Evolutionary conservation across 2,329 filamentous ascomycete genomes (phyloP).

Genomic region (Verticillium dahliae): DNA sequence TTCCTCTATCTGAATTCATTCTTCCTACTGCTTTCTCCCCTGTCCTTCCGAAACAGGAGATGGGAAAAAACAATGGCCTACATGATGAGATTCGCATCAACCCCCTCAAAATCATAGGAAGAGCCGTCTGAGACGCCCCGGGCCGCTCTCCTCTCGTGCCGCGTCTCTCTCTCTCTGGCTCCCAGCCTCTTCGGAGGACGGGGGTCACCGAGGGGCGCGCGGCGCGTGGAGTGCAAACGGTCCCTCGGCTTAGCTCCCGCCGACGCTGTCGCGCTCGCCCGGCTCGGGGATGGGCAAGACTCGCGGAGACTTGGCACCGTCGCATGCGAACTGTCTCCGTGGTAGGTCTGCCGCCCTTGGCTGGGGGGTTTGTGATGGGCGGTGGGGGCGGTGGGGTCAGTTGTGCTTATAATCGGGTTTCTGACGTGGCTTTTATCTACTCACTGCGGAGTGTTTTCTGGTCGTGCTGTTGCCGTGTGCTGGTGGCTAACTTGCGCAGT

Average conservation of each 20-base stretch:
- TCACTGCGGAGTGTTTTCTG: not conserved
- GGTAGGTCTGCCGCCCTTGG: not conserved
- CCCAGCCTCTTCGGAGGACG: not conserved
- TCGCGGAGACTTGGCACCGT: constrained; percentile 19
- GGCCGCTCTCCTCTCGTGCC: constrained; percentile 9
- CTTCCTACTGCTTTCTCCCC: too few relatives aligned
- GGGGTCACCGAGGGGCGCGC: not conserved
- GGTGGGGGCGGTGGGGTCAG: constrained; percentile 25
- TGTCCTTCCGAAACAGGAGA: too few relatives aligned
- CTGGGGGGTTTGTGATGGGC: not conserved
- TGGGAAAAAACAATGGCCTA: not conserved
- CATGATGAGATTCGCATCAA: constrained; percentile 34
- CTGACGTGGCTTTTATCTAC: constrained; percentile 21
- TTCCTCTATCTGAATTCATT: too few relatives aligned
- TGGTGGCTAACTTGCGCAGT: not conserved
- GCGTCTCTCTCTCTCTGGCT: not conserved
- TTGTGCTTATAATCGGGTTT: constrained; percentile 41
- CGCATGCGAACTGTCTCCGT: constrained; percentile 20
- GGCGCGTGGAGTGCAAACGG: constrained; percentile 2
- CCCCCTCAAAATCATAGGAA: constrained; percentile 34
- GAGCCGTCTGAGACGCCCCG: constrained; percentile 38
- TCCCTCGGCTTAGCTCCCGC: constrained; percentile 11
- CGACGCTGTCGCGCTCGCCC: not conserved
- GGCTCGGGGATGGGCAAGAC: not conserved
- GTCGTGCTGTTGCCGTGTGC: not conserved